These are phyloP conservation scores for Xylariaceae sp. DNA, from an alignment of 2,329 filamentous ascomycete species.

Conservation along the genomic window DNA sequence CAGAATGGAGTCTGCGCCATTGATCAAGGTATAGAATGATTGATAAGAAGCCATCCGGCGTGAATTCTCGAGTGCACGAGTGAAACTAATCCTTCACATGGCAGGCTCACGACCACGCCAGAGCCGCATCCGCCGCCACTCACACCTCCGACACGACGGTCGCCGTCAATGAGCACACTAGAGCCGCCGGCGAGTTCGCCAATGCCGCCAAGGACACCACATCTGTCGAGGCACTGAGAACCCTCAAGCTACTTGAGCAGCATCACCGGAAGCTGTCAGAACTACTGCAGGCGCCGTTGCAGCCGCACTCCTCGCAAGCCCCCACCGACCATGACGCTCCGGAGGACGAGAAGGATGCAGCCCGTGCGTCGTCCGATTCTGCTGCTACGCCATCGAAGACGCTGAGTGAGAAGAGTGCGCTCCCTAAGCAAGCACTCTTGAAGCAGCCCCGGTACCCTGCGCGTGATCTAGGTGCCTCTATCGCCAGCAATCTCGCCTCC, in stretches of 20 bases:
- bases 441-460: constrained; percentile 50
- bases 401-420: constrained; percentile 25
- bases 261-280: constrained; percentile 82
- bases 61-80: not conserved
- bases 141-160: constrained; percentile 71
- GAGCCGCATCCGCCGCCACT: constrained; percentile 71
- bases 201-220: constrained; percentile 69
- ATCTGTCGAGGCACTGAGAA: constrained; percentile 69
- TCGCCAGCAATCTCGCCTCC: constrained; percentile 81
- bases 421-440: constrained; percentile 33
- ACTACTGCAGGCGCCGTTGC: constrained; percentile 67
- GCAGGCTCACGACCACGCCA: constrained; percentile 82
- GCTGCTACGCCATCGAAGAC: constrained; percentile 25
- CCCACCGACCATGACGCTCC: constrained; percentile 35
- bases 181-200: constrained; percentile 83
- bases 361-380: constrained; percentile 19
- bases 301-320: constrained; percentile 40
- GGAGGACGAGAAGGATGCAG: constrained; percentile 36
- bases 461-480: constrained; percentile 72
- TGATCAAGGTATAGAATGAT: constrained; percentile 52
- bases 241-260: constrained; percentile 76
- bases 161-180: constrained; percentile 80
- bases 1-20: constrained; percentile 63
- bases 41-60: not conserved
- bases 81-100: constrained; percentile 11